A percentile compares a stretch with the other conserved stretches of the same genome.
These are phyloP conservation scores for Nectriaceae sp. DNA, from an alignment of 2,329 filamentous ascomycete genomes.

Conservation along the genomic window DNA sequence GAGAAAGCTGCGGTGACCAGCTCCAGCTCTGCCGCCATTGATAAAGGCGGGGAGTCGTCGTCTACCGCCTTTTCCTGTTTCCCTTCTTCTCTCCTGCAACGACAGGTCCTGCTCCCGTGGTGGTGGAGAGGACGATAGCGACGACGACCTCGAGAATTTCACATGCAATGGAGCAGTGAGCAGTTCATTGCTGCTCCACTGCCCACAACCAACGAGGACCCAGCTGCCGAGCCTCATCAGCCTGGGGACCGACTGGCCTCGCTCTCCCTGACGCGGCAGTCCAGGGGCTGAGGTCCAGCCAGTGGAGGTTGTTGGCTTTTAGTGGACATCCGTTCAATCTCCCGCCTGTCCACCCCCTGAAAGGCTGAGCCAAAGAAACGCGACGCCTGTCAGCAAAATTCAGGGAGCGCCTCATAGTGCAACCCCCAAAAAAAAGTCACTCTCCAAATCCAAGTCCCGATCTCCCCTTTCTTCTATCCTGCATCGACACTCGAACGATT, in stretches of 20 bases:
- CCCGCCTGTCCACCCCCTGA: conserved; percentile 6
- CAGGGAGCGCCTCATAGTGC: conserved; percentile 7
- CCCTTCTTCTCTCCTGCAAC: conserved; percentile 6
- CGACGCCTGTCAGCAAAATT: not conserved
- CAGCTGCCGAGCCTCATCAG: not conserved
- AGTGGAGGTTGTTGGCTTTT: not conserved
- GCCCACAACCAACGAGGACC: too few species aligned
- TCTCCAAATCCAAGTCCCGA: not conserved
- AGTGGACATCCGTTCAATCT: not conserved
- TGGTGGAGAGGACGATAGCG: not conserved
- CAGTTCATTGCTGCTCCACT: too few species aligned
- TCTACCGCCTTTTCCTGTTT: conserved; percentile 14
- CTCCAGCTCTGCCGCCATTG: conserved; percentile 3
- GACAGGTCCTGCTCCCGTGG: conserved; percentile 2
- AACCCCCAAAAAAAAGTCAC: not conserved
- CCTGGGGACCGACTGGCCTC: too few species aligned
- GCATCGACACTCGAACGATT: not conserved
- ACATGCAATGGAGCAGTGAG: too few species aligned
- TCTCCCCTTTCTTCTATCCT: conserved; percentile 5
- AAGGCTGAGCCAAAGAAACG: not conserved
- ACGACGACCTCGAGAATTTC: not conserved
- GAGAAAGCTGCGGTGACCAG: not conserved
- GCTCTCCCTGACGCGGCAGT: too few species aligned
- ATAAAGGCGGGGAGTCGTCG: conserved; percentile 17
- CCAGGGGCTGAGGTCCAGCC: too few species aligned